Conservation (phyloP, 208 protist species). For the Herpetomonas tarakana region DNA sequence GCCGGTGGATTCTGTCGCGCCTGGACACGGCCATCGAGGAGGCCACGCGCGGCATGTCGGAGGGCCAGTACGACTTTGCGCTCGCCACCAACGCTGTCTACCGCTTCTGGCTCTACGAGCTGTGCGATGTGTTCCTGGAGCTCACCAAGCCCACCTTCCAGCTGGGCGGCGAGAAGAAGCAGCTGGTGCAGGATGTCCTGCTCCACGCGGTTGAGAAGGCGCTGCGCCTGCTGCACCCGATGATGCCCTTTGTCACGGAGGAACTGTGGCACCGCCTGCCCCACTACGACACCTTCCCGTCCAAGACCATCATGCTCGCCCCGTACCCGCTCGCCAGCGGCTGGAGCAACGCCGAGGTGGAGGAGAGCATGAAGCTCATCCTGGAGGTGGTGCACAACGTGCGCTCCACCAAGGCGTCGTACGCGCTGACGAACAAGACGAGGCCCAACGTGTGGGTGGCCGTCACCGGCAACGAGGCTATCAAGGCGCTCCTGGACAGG, state of each 20-base stretch:
- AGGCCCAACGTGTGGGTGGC: slow-evolving; percentile 79
- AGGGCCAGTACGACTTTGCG: slow-evolving; percentile 91
- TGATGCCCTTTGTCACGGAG: slow-evolving; percentile 99
- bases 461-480: slow-evolving; percentile 38
- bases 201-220: slow-evolving; percentile 91
- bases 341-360: slow-evolving; percentile 58
- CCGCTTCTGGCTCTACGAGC: slow-evolving; percentile 97
- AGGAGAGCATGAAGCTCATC: slow-evolving; percentile 84
- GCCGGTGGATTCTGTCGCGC: slow-evolving; percentile 96
- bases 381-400: slow-evolving; percentile 83
- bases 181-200: slow-evolving; percentile 89
- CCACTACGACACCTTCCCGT: slow-evolving; percentile 71
- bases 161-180: slow-evolving; percentile 58
- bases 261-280: slow-evolving; percentile 98
- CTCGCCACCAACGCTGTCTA: slow-evolving; percentile 90
- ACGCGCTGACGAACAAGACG: slow-evolving; percentile 89
- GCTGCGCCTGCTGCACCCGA: slow-evolving; percentile 97
- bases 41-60: slow-evolving; percentile 67
- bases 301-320: slow-evolving; percentile 87
- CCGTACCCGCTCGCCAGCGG: slow-evolving; percentile 72
- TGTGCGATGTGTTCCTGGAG: slow-evolving; percentile 98
- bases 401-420: slow-evolving; percentile 87
- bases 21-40: slow-evolving; percentile 80
- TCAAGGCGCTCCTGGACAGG: slow-evolving; percentile 34
- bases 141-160: slow-evolving; percentile 92